Conservation (phyloP, 1,284 basidiomycete species). For the Naganishia liquefaciens region DNA sequence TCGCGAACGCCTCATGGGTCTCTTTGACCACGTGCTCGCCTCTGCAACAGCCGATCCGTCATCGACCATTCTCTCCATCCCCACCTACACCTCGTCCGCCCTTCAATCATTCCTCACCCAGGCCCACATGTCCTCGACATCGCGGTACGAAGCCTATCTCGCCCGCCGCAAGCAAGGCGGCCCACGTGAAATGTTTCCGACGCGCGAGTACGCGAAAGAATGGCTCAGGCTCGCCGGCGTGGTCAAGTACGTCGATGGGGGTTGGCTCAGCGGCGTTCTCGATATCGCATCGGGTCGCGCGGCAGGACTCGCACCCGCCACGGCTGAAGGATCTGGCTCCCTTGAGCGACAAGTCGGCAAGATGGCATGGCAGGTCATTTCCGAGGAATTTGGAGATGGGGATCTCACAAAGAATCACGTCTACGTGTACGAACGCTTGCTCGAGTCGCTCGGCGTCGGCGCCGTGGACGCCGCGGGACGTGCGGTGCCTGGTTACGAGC, state of each 20-base stretch:
- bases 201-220: constrained; percentile 36
- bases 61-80: constrained; percentile 37
- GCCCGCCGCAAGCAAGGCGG: constrained; percentile 39
- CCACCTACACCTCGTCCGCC: constrained; percentile 31
- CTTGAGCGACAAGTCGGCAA: constrained; percentile 38
- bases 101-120: constrained; percentile 32
- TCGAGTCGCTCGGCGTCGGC: constrained; percentile 35
- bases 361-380: constrained; percentile 48
- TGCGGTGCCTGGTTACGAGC: constrained; percentile 35
- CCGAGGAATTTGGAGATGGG: constrained; percentile 49
- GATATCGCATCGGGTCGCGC: constrained; percentile 32
- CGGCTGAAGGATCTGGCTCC: constrained; percentile 6
- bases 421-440: constrained; percentile 40
- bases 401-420: constrained; percentile 46
- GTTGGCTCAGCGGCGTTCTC: constrained; percentile 39
- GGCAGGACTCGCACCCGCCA: constrained; percentile 1
- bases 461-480: constrained; percentile 20
- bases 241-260: constrained; percentile 48
- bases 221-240: constrained; percentile 42
- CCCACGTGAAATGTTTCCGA: constrained; percentile 43
- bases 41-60: constrained; percentile 33
- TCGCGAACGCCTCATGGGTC: constrained; percentile 35
- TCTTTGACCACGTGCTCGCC: constrained; percentile 38
- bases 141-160: constrained; percentile 41
- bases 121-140: constrained; percentile 34